Conservation (phyloP, 2,329 filamentous ascomycete genomes). For the Fusarium sp. region DNA sequence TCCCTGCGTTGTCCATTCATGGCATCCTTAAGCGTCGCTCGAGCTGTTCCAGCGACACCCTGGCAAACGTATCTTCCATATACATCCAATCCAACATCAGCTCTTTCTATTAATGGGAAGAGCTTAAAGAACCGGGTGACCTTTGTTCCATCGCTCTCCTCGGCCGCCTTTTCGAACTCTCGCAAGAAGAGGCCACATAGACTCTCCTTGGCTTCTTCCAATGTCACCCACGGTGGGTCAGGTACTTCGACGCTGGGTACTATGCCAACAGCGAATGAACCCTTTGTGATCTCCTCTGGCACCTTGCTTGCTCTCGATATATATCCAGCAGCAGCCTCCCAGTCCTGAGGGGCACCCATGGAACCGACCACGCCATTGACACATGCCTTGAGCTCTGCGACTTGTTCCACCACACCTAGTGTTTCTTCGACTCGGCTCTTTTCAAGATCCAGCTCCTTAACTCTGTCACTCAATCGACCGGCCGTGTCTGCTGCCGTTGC, state of each 20-base stretch:
- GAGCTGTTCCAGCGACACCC: slow-evolving; percentile 87
- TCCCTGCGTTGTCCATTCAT: slow-evolving; percentile 71
- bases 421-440: slow-evolving; percentile 93
- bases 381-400: slow-evolving; percentile 96
- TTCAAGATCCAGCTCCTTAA: slow-evolving; percentile 89
- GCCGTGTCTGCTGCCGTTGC: slow-evolving; percentile 88
- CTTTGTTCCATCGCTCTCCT: slow-evolving; percentile 86
- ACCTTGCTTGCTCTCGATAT: slow-evolving; percentile 85
- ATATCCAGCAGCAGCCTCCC: slow-evolving; percentile 95
- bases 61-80: slow-evolving; percentile 97
- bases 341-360: slow-evolving; percentile 98
- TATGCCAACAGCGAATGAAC: slow-evolving; percentile 89
- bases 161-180: slow-evolving; percentile 93
- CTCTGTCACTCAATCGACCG: slow-evolving; percentile 84
- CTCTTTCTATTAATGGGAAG: slow-evolving; percentile 91
- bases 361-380: slow-evolving; percentile 93
- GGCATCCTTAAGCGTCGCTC: slow-evolving; percentile 81
- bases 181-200: slow-evolving; percentile 90
- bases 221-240: slow-evolving; percentile 87
- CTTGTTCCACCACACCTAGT: slow-evolving; percentile 91
- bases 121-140: slow-evolving; percentile 98
- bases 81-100: slow-evolving; percentile 90
- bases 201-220: slow-evolving; percentile 89
- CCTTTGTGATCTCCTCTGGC: slow-evolving; percentile 82
- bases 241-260: slow-evolving; percentile 97